phyloP scores from a whole-genome alignment of 139 green algal species.

The Chlamydomonas sp. region DNA sequence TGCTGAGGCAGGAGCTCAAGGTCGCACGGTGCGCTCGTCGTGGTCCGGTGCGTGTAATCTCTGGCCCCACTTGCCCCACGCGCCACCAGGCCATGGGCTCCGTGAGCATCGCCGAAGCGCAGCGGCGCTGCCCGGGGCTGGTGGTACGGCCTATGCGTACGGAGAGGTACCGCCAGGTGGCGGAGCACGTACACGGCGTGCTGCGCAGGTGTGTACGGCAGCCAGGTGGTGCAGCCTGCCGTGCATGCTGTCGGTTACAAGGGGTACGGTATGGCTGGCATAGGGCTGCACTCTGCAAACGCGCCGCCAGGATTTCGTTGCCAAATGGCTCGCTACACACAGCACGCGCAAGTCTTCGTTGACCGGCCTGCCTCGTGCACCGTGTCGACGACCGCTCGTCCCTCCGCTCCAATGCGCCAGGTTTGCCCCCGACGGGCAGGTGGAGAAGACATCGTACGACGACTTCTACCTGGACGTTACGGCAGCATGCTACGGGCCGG shows the following conservation, averaged over 20 bases:
- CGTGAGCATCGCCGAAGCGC: conserved; percentile 58
- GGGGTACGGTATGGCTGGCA: too few species aligned
- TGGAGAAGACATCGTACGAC: conserved; percentile 67
- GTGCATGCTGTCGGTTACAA: not conserved
- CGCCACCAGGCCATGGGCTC: conserved; percentile 35
- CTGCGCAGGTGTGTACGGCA: conserved; percentile 45
- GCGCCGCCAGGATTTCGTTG: too few species aligned
- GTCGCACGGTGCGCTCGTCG: not conserved
- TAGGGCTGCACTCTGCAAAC: too few species aligned
- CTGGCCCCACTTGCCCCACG: not conserved
- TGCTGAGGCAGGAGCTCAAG: too few species aligned
- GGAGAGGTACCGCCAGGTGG: conserved; percentile 57
- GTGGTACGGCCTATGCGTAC: conserved; percentile 67
- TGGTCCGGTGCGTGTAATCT: not conserved
- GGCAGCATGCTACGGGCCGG: conserved; percentile 1
- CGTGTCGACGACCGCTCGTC: too few species aligned
- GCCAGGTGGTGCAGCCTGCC: not conserved
- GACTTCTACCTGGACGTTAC: conserved; percentile 75
- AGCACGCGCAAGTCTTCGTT: too few species aligned
- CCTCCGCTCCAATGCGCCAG: not conserved
- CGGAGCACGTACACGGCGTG: conserved; percentile 51
- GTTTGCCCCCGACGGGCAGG: conserved; percentile 22
- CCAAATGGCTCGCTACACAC: too few species aligned
- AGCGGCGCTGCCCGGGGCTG: conserved; percentile 63
- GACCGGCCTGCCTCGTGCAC: too few species aligned